Evolutionary conservation across 1,284 basidiomycete genomes (phyloP), one percentile per base, ranked within the genome.

Genomic region (Melampsora larici-populina): DNA sequence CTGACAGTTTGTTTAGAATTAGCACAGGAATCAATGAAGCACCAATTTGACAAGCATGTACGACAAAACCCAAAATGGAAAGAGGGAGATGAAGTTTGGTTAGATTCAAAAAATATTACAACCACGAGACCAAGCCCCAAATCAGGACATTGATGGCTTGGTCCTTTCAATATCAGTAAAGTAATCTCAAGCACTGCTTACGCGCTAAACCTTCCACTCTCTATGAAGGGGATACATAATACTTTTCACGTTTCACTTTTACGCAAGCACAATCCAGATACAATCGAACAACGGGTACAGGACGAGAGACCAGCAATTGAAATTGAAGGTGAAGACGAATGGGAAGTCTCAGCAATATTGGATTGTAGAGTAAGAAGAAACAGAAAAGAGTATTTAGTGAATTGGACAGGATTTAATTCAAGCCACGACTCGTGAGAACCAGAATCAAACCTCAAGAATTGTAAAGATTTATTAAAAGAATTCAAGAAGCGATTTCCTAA

Each of bases 191-290:
- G 40, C 24, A 7, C 13, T 17, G 48, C 68, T 9, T 70, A 70
- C 36, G 13, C 46, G 26, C 46, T 70, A 24, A 70, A n/a, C 2
- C 46, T 70, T 9, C 68, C 68, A 13, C 13, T 6, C 29, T 51
- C 36, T 18, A 24, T 40, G 36, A 5, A n/a, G n/a, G n/a, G n/a
- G n/a, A n/a, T n/a, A n/a, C n/a, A n/a, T n/a, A n/a, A n/a, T n/a
- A n/a, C n/a, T 9, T 70, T 70, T 26, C 68, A 70, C 29, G 33
- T 55, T n/a, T 70, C 68, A 51, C 43, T 55, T 18, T 33, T 70
- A 6, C 8, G 48, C 8, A 17, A 15, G 15, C 24, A 9, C 17
- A 26, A 18, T 26, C 17, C 31, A 29, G 36, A 46, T 29, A 46
- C 49, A 51, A 70, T 70, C 36, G 21, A n/a, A 51, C 24, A 33